phyloP scores from a whole-genome alignment of 2,329 filamentous ascomycete genomes.

The Mycogone perniciosa region DNA sequence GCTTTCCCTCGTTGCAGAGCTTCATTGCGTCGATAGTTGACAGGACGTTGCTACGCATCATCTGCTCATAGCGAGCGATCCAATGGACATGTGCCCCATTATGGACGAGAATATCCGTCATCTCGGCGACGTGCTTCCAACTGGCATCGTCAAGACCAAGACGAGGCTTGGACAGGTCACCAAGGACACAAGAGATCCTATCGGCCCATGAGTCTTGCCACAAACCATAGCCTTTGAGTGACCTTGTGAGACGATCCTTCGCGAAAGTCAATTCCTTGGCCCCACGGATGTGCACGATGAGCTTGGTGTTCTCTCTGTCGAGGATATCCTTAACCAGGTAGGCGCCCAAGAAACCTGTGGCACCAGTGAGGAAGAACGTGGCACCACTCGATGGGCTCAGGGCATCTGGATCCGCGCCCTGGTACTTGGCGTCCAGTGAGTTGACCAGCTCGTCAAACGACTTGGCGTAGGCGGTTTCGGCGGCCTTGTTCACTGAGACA shows the following conservation, averaged over 20 bases:
- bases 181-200: slow-evolving; percentile 61
- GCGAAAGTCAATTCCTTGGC: slow-evolving; percentile 61
- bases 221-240: slow-evolving; percentile 69
- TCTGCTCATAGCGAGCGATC: slow-evolving; percentile 68
- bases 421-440: slow-evolving; percentile 39
- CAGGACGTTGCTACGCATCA: slow-evolving; percentile 70
- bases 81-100: slow-evolving; percentile 81
- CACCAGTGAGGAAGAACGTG: slow-evolving; percentile 78
- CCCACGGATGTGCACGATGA: slow-evolving; percentile 68
- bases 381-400: slow-evolving; percentile 20
- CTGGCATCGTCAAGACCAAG: slow-evolving; percentile 62
- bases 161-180: slow-evolving; percentile 65
- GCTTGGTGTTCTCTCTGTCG: slow-evolving; percentile 31
- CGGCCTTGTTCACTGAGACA: slow-evolving; percentile 28
- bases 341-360: slow-evolving; percentile 70
- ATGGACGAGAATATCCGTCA: slow-evolving; percentile 70
- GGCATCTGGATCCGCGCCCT: slow-evolving; percentile 30
- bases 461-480: slow-evolving; percentile 47
- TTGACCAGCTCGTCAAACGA: slow-evolving; percentile 46
- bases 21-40: slow-evolving; percentile 69
- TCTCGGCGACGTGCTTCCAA: slow-evolving; percentile 60
- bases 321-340: slow-evolving; percentile 74
- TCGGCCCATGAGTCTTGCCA: slow-evolving; percentile 65
- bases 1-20: slow-evolving; percentile 68
- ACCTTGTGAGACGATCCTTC: slow-evolving; percentile 57